Evolutionary conservation across 2,329 filamentous ascomycete genomes (phyloP).

Genomic region (Pseudopyricularia cyperi): DNA sequence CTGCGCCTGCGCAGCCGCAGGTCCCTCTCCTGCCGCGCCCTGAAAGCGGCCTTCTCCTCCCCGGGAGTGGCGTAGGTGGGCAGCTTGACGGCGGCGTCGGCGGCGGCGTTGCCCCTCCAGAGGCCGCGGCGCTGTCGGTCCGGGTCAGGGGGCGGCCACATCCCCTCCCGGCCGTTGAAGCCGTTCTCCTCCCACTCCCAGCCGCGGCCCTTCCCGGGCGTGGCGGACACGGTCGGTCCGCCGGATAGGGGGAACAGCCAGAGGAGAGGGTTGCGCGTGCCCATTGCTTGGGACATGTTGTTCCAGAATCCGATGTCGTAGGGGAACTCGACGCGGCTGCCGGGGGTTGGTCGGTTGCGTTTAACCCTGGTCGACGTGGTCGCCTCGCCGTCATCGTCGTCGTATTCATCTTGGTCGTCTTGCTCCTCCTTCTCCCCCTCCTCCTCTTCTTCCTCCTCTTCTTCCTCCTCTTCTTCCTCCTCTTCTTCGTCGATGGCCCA

Average conservation of each 20-base stretch:
- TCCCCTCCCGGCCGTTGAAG: conserved; percentile 50
- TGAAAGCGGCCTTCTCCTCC: conserved; percentile 35
- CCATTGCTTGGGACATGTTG: conserved; percentile 68
- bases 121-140: conserved; percentile 39
- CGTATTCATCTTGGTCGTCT: conserved; percentile 11
- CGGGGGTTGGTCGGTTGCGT: conserved; percentile 16
- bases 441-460: conserved; percentile 11
- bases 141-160: conserved; percentile 53
- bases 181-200: conserved; percentile 64
- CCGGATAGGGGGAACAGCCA: conserved; percentile 60
- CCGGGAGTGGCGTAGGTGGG: conserved; percentile 23
- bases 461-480: conserved; percentile 14
- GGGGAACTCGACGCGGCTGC: conserved; percentile 53
- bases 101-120: conserved; percentile 20
- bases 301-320: conserved; percentile 66
- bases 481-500: conserved; percentile 20
- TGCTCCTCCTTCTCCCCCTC: conserved; percentile 15
- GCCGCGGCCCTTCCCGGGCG: conserved; percentile 25
- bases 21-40: conserved; percentile 34
- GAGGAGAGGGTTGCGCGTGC: conserved; percentile 46
- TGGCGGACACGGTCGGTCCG: conserved; percentile 26
- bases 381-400: conserved; percentile 16
- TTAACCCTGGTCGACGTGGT: conserved; percentile 18
- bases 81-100: conserved; percentile 5
- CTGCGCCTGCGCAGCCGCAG: conserved; percentile 17